Percentiles rank a stretch among this genome's conserved stretches.
These are phyloP conservation scores for Carpinus viminea DNA, from an alignment of 306 rosid species.

Conservation along the genomic window DNA sequence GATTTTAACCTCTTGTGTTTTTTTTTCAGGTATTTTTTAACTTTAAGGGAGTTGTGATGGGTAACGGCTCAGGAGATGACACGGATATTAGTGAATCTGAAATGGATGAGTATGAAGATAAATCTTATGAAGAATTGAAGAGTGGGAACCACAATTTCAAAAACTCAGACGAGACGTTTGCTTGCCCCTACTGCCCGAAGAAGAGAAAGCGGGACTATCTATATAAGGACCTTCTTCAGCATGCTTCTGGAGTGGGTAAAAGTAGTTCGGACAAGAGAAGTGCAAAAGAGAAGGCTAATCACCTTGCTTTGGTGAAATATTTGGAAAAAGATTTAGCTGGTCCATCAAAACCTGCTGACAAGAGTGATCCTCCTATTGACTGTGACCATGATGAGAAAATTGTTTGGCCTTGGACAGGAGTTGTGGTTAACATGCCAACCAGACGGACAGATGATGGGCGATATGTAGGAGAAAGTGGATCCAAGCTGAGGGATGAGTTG, in stretches of 20 bases:
- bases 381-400: constrained; percentile 62
- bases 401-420: constrained; percentile 95
- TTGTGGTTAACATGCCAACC: constrained; percentile 85
- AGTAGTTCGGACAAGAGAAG: constrained; percentile 79
- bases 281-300: constrained; percentile 72
- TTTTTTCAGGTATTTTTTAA: constrained; percentile 35
- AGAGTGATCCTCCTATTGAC: constrained; percentile 44
- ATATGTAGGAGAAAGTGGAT: constrained; percentile 77
- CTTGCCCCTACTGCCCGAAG: constrained; percentile 80
- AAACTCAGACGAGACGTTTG: constrained; percentile 50
- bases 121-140: constrained; percentile 62
- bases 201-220: constrained; percentile 57
- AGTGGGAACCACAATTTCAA: constrained; percentile 56
- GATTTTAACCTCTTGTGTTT: constrained; percentile 8
- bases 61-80: constrained; percentile 51
- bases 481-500: constrained; percentile 85
- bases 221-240: constrained; percentile 71
- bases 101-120: constrained; percentile 53
- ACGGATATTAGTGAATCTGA: constrained; percentile 58
- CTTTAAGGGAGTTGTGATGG: constrained; percentile 40
- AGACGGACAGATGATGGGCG: constrained; percentile 61
- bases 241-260: constrained; percentile 91
- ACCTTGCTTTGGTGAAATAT: constrained; percentile 71
- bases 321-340: constrained; percentile 58
- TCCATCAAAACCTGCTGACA: constrained; percentile 47